phyloP scores from a whole-genome alignment of 257 asterid species.

The Coffea eugenioides region DNA sequence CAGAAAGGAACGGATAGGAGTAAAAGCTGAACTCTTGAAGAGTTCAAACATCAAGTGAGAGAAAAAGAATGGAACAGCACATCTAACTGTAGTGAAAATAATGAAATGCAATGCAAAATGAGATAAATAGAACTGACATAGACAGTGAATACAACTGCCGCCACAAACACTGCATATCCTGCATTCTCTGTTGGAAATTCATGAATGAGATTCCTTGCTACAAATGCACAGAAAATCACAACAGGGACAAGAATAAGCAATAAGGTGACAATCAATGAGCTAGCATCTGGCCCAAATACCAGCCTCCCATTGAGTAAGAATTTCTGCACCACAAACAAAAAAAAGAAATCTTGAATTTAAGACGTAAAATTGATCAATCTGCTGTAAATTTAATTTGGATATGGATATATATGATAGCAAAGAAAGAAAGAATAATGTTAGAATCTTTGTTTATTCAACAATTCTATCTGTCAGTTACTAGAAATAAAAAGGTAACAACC shows the following conservation, averaged over 20 bases:
- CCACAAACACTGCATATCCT: slow-evolving; percentile 40
- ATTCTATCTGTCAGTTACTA: neutral
- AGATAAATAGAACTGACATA: slow-evolving; percentile 45
- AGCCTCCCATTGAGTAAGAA: slow-evolving; percentile 65
- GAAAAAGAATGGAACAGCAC: neutral
- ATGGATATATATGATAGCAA: neutral
- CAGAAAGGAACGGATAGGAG: no score
- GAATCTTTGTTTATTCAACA: neutral
- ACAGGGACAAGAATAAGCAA: slow-evolving; percentile 60
- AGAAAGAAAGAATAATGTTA: neutral
- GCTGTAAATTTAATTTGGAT: neutral
- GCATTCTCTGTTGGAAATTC: slow-evolving; percentile 30
- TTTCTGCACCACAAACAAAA: slow-evolving; percentile 42
- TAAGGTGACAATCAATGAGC: slow-evolving; percentile 54
- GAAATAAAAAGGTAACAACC: neutral
- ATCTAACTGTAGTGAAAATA: neutral
- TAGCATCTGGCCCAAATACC: slow-evolving; percentile 75
- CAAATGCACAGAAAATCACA: slow-evolving; percentile 52
- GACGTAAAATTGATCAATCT: neutral
- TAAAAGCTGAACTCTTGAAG: neutral
- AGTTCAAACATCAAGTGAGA: neutral
- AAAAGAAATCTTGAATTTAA: neutral
- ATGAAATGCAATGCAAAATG: neutral
- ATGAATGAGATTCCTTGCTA: slow-evolving; percentile 45
- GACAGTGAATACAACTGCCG: slow-evolving; percentile 43